Conservation (phyloP, 164 flowering plant species). For the Aristolochia fimbriata region DNA sequence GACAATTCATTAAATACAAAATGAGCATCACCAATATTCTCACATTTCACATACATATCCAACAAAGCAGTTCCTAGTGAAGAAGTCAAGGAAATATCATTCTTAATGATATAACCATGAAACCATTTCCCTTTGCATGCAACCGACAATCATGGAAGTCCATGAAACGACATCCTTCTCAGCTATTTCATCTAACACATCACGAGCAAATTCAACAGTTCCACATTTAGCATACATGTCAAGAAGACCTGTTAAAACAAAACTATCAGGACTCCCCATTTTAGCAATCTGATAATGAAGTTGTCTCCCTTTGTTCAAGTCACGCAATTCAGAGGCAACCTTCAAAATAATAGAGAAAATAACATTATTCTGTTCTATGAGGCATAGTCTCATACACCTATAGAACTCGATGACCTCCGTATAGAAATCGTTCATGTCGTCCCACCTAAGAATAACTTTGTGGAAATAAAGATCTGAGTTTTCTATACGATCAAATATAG, state of each 20-base stretch:
- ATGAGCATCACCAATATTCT: conserved; percentile 44
- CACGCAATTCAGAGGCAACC: conserved; percentile 48
- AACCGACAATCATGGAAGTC: conserved; percentile 67
- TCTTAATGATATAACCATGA: conserved; percentile 61
- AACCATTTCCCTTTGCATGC: conserved; percentile 56
- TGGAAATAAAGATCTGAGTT: conserved; percentile 48
- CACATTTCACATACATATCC: conserved; percentile 68
- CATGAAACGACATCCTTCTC: conserved; percentile 59
- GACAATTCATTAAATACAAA: conserved; percentile 35
- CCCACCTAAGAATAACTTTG: conserved; percentile 72
- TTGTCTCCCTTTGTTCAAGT: conserved; percentile 40
- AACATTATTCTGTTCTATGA: conserved; percentile 30
- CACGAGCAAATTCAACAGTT: conserved; percentile 27
- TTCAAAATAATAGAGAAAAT: conserved; percentile 58
- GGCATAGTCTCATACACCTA: conserved; percentile 26
- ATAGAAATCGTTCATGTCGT: conserved; percentile 33
- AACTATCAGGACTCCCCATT: conserved; percentile 45
- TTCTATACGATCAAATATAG: conserved; percentile 42
- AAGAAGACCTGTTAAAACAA: conserved; percentile 51
- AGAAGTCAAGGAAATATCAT: conserved; percentile 29
- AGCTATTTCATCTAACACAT: conserved; percentile 34
- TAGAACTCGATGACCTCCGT: conserved; percentile 38
- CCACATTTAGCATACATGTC: conserved; percentile 67
- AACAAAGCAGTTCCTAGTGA: conserved; percentile 33
- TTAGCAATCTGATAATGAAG: conserved; percentile 49